These are phyloP conservation scores for Crithidia sp. DNA, from an alignment of 208 protist species.

Conservation along the genomic window DNA sequence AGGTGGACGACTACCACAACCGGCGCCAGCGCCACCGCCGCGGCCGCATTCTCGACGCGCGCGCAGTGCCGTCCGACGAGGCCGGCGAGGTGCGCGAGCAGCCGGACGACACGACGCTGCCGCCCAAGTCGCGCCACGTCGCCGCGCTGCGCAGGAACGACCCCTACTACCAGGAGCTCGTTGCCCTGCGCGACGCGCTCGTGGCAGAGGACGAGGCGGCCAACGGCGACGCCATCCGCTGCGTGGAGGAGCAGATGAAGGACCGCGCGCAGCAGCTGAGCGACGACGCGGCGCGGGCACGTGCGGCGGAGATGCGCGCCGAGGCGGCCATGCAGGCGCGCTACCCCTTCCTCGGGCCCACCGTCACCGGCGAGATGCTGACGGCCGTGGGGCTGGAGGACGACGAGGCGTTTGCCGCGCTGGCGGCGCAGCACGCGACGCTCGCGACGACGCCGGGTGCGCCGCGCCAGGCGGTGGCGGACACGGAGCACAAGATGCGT, in stretches of 20 bases:
- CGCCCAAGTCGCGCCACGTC: conserved; percentile 15
- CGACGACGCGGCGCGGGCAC: conserved; percentile 12
- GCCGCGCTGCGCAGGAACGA: no score
- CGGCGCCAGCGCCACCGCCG: conserved; percentile 20
- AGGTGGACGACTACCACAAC: conserved; percentile 33
- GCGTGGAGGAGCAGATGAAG: conserved; percentile 26
- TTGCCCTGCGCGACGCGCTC: no score
- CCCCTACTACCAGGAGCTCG: no score
- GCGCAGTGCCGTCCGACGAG: no score
- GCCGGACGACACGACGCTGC: conserved; percentile 20
- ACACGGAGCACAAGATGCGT: no score
- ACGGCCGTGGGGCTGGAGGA: conserved; percentile 15
- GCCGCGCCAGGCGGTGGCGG: no score
- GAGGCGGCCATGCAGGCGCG: no score
- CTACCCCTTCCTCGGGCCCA: no score
- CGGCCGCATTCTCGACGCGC: no score
- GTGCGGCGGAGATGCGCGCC: no score
- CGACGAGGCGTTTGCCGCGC: no score
- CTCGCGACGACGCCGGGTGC: conserved; percentile 36
- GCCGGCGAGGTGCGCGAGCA: conserved; percentile 9
- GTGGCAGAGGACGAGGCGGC: neutral
- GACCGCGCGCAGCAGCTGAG: conserved; percentile 37
- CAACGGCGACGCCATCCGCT: neutral
- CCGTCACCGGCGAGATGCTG: neutral
- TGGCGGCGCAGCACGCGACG: conserved; percentile 25